phyloP scores from a whole-genome alignment of 352 stramenopile genomes.

The Phytophthora cajani region DNA sequence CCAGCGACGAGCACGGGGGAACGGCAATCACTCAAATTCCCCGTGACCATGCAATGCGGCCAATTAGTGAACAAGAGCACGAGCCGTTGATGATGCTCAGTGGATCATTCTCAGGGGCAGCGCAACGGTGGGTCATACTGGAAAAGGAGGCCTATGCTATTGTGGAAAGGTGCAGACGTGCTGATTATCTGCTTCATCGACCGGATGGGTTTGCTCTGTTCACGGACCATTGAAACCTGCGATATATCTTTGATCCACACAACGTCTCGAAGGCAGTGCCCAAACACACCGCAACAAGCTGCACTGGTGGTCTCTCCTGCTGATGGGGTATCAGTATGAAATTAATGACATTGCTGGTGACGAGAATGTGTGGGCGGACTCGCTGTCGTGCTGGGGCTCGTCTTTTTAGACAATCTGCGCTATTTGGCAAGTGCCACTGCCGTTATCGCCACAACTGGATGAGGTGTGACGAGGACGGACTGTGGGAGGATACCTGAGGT shows the following conservation, averaged over 20 bases:
- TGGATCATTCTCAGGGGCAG: neutral
- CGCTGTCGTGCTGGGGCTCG: slow-evolving; percentile 5
- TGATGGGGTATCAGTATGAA: neutral
- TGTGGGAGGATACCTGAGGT: neutral
- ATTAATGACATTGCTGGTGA: neutral
- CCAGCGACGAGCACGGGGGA: neutral
- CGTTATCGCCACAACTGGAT: slow-evolving; percentile 5
- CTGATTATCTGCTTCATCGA: neutral
- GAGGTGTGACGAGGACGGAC: neutral
- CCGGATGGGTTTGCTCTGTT: neutral
- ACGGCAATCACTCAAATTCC: slow-evolving; percentile 4
- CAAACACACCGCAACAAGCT: neutral
- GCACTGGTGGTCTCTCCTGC: neutral
- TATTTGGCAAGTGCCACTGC: slow-evolving; percentile 3
- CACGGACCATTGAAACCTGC: neutral
- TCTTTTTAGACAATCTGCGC: slow-evolving; percentile 2
- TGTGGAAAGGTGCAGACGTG: neutral
- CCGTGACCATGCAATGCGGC: neutral
- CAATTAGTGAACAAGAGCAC: neutral
- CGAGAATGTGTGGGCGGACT: slow-evolving; percentile 5
- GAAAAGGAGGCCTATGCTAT: neutral
- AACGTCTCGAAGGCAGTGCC: neutral
- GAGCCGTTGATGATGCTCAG: neutral
- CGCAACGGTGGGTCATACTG: neutral
- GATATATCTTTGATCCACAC: neutral